These are phyloP conservation scores for Vigna mungo DNA, from an alignment of 306 rosid genomes.

Conservation along the genomic window DNA sequence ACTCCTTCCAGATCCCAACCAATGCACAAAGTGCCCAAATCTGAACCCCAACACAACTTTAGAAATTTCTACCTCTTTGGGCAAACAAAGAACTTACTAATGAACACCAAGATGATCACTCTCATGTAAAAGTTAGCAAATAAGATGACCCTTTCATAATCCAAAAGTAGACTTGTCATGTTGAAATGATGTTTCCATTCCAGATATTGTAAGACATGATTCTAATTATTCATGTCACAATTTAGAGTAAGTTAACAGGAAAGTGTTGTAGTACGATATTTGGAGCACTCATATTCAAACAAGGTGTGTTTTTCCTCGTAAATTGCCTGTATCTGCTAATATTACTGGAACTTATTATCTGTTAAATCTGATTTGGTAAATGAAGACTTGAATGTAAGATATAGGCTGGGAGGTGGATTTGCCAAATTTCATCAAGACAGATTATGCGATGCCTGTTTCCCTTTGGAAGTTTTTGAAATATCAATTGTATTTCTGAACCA, in stretches of 20 bases:
- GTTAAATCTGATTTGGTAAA: conserved; percentile 18
- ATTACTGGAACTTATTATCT: conserved; percentile 3
- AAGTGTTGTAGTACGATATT: not conserved
- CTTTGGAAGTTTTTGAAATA: conserved; percentile 21
- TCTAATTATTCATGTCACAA: conserved; percentile 1
- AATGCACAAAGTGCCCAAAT: conserved; percentile 34
- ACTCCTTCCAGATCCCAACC: conserved; percentile 13
- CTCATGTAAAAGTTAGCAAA: conserved; percentile 26
- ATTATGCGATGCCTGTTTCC: not conserved
- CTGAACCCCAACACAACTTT: conserved; percentile 21
- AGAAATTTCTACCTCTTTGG: not conserved
- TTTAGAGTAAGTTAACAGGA: not conserved
- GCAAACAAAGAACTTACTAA: conserved; percentile 29
- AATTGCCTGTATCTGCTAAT: not conserved
- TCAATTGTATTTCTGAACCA: conserved; percentile 2
- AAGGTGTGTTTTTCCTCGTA: not conserved
- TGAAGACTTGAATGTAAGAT: not conserved
- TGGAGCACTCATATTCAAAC: not conserved
- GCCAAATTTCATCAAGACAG: conserved; percentile 14
- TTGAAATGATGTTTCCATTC: conserved; percentile 9
- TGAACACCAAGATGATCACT: not conserved
- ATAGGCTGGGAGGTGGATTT: conserved; percentile 4
- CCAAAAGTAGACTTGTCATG: conserved; percentile 8
- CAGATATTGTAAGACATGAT: not conserved
- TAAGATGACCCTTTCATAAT: conserved; percentile 12